phyloP scores from a whole-genome alignment of 257 asterid species.

The Nemophila menziesii region DNA sequence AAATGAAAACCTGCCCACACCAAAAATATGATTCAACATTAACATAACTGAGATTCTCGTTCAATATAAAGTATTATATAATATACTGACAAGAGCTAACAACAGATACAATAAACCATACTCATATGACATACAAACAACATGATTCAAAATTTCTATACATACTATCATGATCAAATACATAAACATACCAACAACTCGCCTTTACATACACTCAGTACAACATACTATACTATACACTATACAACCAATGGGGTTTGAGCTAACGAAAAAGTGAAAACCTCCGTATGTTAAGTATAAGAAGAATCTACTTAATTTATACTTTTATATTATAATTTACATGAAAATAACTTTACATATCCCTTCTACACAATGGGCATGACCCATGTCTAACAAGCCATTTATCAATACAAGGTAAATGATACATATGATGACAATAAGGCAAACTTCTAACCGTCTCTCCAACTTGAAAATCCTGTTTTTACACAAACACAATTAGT shows the following conservation, averaged over 20 bases:
- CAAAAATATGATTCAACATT: no score
- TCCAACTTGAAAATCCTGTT: slow-evolving; percentile 58
- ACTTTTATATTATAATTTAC: not conserved
- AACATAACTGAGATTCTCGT: no score
- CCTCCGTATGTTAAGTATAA: not conserved
- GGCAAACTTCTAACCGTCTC: slow-evolving; percentile 68
- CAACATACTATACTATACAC: not conserved
- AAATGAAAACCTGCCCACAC: no score
- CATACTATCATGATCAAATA: not conserved
- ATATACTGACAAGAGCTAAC: not conserved
- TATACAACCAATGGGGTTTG: not conserved
- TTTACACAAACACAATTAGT: slow-evolving; percentile 5
- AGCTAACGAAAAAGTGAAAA: not conserved
- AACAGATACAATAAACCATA: no score
- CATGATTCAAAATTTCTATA: slow-evolving; percentile 1
- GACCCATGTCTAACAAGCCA: slow-evolving; percentile 79
- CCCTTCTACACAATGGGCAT: slow-evolving; percentile 78
- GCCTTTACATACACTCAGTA: not conserved
- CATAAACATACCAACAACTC: not conserved
- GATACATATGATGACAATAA: slow-evolving; percentile 70
- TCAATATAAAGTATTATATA: no score
- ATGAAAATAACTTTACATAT: slow-evolving; percentile 20
- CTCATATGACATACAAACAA: no score
- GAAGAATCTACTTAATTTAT: not conserved
- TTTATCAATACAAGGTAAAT: slow-evolving; percentile 64